A percentile compares a stretch with the other conserved stretches of the same genome.
Evolutionary conservation across 2,329 filamentous ascomycete species (phyloP).

Genomic region (Ophiostoma montium): DNA sequence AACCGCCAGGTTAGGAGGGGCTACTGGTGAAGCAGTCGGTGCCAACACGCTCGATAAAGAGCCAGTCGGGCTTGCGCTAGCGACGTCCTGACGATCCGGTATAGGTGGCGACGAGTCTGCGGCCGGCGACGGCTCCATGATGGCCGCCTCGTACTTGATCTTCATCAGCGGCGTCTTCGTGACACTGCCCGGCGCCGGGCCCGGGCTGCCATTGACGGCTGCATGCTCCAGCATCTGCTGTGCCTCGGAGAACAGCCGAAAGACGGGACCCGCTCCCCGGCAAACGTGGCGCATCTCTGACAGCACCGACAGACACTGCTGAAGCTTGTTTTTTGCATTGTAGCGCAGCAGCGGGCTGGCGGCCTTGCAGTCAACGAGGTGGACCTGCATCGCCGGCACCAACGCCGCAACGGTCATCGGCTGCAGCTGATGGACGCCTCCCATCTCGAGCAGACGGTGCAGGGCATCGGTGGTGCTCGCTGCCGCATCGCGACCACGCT

Average conservation of each 20-base stretch:
- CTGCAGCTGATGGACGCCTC: slow-evolving; percentile 1
- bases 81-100: neutral
- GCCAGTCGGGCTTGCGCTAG: neutral
- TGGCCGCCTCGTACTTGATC: neutral
- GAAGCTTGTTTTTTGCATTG: slow-evolving; percentile 3
- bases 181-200: neutral
- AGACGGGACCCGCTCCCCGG: slow-evolving; percentile 1
- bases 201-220: neutral
- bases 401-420: slow-evolving; percentile 3
- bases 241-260: neutral
- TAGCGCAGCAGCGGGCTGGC: neutral
- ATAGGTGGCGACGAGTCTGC: too few relatives aligned
- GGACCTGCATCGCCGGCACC: slow-evolving; percentile 5
- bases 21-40: neutral
- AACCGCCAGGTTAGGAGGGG: neutral
- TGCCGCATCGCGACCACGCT: neutral
- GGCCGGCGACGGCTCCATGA: neutral
- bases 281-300: slow-evolving; percentile 1
- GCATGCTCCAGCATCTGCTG: neutral
- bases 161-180: neutral
- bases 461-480: slow-evolving; percentile 2
- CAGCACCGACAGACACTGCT: neutral
- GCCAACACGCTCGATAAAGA: neutral
- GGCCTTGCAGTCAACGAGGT: slow-evolving; percentile 2
- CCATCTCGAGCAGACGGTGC: neutral